Percentiles rank a stretch among this genome's conserved stretches.
These are phyloP conservation scores for Smithsoniella earleae DNA, from an alignment of 163 green algal species.

Conservation along the genomic window DNA sequence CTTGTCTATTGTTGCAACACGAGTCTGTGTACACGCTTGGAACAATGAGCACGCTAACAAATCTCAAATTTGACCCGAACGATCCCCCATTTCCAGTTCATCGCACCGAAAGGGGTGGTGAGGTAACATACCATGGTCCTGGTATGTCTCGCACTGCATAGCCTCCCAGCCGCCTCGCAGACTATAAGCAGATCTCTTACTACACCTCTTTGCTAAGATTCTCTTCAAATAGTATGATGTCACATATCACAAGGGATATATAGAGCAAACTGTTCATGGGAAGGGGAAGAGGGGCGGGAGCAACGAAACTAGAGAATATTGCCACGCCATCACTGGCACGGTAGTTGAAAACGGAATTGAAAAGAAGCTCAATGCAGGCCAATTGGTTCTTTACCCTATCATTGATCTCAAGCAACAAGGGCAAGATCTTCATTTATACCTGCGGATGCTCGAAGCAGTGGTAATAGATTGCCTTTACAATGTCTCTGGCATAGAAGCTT, in stretches of 20 bases:
- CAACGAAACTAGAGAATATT: too few relatives aligned
- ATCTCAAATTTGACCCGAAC: slow-evolving; percentile 71
- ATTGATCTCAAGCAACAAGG: slow-evolving; percentile 65
- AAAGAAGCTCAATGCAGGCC: too few relatives aligned
- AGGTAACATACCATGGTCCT: slow-evolving; percentile 96
- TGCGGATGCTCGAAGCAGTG: slow-evolving; percentile 45
- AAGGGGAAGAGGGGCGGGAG: too few relatives aligned
- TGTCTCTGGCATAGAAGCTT: slow-evolving; percentile 62
- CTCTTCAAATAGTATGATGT: too few relatives aligned
- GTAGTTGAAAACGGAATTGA: too few relatives aligned
- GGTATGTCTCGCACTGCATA: too few relatives aligned
- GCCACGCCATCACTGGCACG: too few relatives aligned
- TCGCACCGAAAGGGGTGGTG: slow-evolving; percentile 77
- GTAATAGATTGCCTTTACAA: slow-evolving; percentile 43
- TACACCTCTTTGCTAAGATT: too few relatives aligned
- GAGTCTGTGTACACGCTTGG: slow-evolving; percentile 85
- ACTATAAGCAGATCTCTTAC: too few relatives aligned
- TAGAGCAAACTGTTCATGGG: too few relatives aligned
- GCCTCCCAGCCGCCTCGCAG: too few relatives aligned
- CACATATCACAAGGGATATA: too few relatives aligned
- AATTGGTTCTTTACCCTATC: slow-evolving; percentile 94
- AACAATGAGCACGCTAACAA: slow-evolving; percentile 52
- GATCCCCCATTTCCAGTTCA: slow-evolving; percentile 51
- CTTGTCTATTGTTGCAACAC: slow-evolving; percentile 77
- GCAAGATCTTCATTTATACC: slow-evolving; percentile 89